Base-by-base conservation (phyloP, 2,329 filamentous ascomycete species). In the Sclerotinia nivalis region DNA sequence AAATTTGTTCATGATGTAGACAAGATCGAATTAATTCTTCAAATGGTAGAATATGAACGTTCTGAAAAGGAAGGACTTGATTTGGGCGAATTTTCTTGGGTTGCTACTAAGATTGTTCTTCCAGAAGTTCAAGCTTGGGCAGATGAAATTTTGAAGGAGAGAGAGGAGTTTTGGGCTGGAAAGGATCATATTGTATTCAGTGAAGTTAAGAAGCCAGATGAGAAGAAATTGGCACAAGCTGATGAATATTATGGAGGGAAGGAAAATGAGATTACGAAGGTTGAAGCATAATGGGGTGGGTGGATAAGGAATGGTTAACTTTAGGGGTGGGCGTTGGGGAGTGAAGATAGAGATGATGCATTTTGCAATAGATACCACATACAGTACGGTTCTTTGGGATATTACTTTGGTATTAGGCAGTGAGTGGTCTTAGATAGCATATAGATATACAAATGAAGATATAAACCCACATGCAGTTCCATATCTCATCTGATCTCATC, bases 41-140 rank as follows among this genome's bases (percentile, higher is more conserved):
- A 99, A 83, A 97, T 97, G 92, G 84, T 97, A 43, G 96, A 99
- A 81, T 99, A 99, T 78, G 96, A 99, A 86, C 90, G 91, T 76
- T 82, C 85, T 18, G 84, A 88, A 64, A 87, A 56, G 50, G 37
- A 34, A 10, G 81, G 83, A 73, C 80, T 93, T 52, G 93, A 98
- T 79, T 82, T 99, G 65, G 88, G 91, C 66, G 96, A 99, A 82
- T 98, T 99, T 75, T 87, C 88, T 0, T 90, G 91, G 78, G 96
- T 97, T 2, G 87, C 91, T 12, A 85, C 83, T 60, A 88, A 87
- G 75, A 90, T 98, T 74, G 84, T 86, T 68, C 84, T 96, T 73
- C 87, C 88, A 0, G 95, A 97, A 82, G 91, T 93, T 74, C 88
- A 89, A 82, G 86, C 83, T 18, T 98, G 95, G 95, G 91, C 90